Percentiles rank a stretch among this genome's conserved stretches.
Conservation (phyloP, 164 flowering plant species). For the Annona squamosa region DNA sequence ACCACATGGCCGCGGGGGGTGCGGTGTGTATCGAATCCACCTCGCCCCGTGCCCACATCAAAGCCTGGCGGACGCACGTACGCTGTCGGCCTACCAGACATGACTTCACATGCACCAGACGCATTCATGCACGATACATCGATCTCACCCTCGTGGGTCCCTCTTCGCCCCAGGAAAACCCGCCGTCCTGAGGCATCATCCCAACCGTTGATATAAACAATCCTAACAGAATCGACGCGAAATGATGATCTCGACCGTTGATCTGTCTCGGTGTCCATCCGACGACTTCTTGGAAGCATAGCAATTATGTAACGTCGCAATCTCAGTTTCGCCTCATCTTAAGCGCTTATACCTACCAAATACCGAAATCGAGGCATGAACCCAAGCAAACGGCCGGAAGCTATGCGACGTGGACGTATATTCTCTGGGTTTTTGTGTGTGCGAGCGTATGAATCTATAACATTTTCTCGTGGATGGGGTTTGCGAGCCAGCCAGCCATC, state of each 20-base stretch:
- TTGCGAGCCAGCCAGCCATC: too few relatives aligned
- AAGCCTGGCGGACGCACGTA: not conserved
- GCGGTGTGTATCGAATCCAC: not conserved
- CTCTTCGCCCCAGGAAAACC: not conserved
- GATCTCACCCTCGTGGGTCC: not conserved
- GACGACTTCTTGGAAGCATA: not conserved
- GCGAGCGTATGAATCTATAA: too few relatives aligned
- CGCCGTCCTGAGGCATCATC: too few relatives aligned
- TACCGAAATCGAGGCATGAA: not conserved
- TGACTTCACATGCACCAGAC: not conserved
- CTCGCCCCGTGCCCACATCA: not conserved
- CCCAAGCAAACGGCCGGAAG: not conserved
- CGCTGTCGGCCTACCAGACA: not conserved
- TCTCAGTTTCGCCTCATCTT: not conserved
- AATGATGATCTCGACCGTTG: too few relatives aligned
- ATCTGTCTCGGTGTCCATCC: too few relatives aligned
- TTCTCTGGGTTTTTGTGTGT: too few relatives aligned
- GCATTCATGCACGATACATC: not conserved
- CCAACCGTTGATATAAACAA: too few relatives aligned
- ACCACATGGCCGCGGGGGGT: not conserved
- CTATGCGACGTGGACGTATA: not conserved
- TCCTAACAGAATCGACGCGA: too few relatives aligned
- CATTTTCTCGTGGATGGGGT: too few relatives aligned
- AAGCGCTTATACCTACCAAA: not conserved
- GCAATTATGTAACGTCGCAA: not conserved